These are phyloP conservation scores for Verticillium dahliae DNA, from an alignment of 2,329 filamentous ascomycete genomes.

Conservation along the genomic window DNA sequence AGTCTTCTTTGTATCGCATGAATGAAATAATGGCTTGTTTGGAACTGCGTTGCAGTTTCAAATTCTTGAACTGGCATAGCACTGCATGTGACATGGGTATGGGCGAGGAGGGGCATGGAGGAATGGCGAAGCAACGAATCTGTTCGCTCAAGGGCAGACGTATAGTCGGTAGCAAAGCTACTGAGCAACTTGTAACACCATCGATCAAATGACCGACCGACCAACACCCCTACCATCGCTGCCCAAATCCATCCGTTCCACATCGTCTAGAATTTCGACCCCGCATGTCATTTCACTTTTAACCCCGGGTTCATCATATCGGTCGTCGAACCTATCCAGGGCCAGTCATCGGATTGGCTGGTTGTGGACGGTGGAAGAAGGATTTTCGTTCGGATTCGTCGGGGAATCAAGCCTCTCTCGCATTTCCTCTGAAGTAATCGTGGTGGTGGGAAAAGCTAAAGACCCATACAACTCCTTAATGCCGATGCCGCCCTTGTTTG, in stretches of 20 bases:
- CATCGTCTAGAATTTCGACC: background rate
- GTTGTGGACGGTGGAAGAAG: slow-evolving; percentile 1
- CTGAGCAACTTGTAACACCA: slow-evolving; percentile 2
- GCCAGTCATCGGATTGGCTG: background rate
- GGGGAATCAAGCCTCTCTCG: slow-evolving; percentile 14
- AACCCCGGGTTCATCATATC: background rate
- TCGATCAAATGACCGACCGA: background rate
- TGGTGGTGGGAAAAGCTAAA: slow-evolving; percentile 9
- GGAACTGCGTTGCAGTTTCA: slow-evolving; percentile 17
- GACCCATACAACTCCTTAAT: slow-evolving; percentile 25
- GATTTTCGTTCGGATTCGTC: slow-evolving; percentile 10
- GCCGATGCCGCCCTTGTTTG: slow-evolving; percentile 34
- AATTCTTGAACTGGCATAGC: slow-evolving; percentile 25
- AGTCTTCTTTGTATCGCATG: slow-evolving; percentile 25
- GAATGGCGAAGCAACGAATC: background rate
- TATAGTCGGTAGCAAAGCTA: background rate
- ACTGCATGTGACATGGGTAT: background rate
- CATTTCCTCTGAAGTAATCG: slow-evolving; percentile 11
- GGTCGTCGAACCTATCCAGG: background rate
- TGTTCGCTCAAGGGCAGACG: background rate
- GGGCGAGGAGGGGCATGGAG: background rate
- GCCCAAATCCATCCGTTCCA: background rate
- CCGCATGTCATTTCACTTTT: background rate
- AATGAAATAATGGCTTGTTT: slow-evolving; percentile 16
- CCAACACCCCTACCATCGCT: background rate